Evolutionary conservation across 1,284 basidiomycete genomes (phyloP).

Genomic region (Cryptococcus sp.): DNA sequence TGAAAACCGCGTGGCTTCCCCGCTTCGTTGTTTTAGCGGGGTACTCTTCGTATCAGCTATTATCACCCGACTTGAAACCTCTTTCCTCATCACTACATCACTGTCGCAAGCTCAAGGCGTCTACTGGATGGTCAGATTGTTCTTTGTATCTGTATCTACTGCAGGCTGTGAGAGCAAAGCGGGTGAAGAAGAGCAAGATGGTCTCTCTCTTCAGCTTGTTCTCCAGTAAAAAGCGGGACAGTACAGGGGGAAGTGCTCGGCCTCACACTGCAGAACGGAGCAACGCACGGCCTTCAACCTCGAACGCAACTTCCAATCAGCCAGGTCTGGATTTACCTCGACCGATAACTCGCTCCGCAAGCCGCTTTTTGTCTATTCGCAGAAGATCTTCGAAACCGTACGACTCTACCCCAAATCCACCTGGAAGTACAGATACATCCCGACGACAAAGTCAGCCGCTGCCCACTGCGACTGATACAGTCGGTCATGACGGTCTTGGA

Average conservation of each 20-base stretch:
- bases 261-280: not conserved
- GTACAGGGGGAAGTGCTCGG: slow-evolving; percentile 4
- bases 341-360: slow-evolving; percentile 5
- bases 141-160: too few species aligned
- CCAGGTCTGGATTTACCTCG: slow-evolving; percentile 3
- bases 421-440: slow-evolving; percentile 18
- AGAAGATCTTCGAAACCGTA: slow-evolving; percentile 9
- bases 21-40: too few species aligned
- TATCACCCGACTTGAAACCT: too few species aligned
- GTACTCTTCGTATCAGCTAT: too few species aligned
- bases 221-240: slow-evolving; percentile 33
- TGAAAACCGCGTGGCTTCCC: too few species aligned
- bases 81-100: too few species aligned
- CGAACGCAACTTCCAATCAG: not conserved
- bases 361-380: slow-evolving; percentile 21
- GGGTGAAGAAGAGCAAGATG: slow-evolving; percentile 19
- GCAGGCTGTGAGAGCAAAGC: too few species aligned
- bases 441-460: slow-evolving; percentile 9
- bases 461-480: not conserved
- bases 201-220: slow-evolving; percentile 42
- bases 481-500: not conserved
- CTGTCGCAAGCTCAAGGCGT: too few species aligned
- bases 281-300: not conserved
- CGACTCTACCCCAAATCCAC: slow-evolving; percentile 12
- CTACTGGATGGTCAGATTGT: too few species aligned